phyloP scores from a whole-genome alignment of 2,329 filamentous ascomycete genomes.

The Pestalotiopsis sp. region DNA sequence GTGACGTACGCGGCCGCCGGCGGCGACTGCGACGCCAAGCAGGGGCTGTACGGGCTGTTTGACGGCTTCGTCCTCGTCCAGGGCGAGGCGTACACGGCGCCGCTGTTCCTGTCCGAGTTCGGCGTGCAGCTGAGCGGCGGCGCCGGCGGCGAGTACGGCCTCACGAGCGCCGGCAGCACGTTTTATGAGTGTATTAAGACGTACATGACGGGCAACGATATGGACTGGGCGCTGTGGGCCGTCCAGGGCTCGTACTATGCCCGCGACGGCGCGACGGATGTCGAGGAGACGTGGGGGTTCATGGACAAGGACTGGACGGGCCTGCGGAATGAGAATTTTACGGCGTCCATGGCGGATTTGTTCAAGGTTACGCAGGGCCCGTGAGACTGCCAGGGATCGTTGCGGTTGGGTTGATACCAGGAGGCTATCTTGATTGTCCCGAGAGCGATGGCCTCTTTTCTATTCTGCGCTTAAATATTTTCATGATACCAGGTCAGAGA shows the following conservation, averaged over 20 bases:
- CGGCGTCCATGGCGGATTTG: constrained; percentile 37
- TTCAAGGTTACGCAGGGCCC: constrained; percentile 45
- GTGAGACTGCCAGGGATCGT: too few species aligned
- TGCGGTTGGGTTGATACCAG: not conserved
- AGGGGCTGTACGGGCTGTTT: constrained; percentile 47
- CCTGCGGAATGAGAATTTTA: constrained; percentile 40
- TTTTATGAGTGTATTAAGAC: constrained; percentile 56
- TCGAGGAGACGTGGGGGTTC: constrained; percentile 57
- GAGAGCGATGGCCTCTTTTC: not conserved
- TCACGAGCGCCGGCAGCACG: constrained; percentile 44
- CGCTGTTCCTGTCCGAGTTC: constrained; percentile 63
- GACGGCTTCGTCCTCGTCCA: constrained; percentile 57
- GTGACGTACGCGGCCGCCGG: constrained; percentile 46
- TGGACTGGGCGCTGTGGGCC: constrained; percentile 63
- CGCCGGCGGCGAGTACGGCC: constrained; percentile 43
- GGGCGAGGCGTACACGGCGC: constrained; percentile 49
- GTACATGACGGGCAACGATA: constrained; percentile 58
- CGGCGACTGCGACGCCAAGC: constrained; percentile 45
- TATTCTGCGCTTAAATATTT: not conserved
- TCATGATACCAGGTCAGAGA: not conserved
- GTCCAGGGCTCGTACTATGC: constrained; percentile 63
- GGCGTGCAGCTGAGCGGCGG: constrained; percentile 48
- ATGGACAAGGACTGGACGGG: constrained; percentile 46
- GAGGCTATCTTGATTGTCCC: not conserved
- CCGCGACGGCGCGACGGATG: constrained; percentile 50